Base-by-base conservation (phyloP, 208 protist genomes). In the Histomonas meleagridis region DNA sequence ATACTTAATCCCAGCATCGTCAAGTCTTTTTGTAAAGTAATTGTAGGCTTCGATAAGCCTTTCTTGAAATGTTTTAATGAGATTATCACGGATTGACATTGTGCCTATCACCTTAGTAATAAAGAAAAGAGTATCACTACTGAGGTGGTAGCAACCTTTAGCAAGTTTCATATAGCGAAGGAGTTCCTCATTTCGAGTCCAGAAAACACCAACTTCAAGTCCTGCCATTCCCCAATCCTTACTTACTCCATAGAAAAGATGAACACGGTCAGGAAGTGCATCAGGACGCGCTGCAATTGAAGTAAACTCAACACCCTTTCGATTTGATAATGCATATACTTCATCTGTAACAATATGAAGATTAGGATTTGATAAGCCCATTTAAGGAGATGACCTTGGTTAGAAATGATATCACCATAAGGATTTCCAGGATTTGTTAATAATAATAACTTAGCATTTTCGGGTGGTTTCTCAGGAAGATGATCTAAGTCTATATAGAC, bases 371-470 rank as follows among this genome's bases (percentile, higher is more conserved):
- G 43, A 28, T 51, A 86, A 10, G n/a, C 23, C 76, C 76, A 86
- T 49, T 86, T 43, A 7, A 86, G 43, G 23, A 86, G 14, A 18
- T 86, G n/a, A 16, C 32, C 40, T 51, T 18, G 40, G 16, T 86
- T 55, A 55, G 23, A 14, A 55, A 86, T 86, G 18, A 86, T 7
- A 32, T 86, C 76, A 18, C 76, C 76, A 40, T 57, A 55, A 38
- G 76, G 76, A 86, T 86, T 86, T 55, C 76, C 76, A 38, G 76
- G 76, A 35, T 86, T 86, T 55, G 76, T 86, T 28, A 86, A 46
- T 16, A 86, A 26, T 38, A 86, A 55, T 7, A 86, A 51, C 18
- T 43, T 51, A 5, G 76, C 76, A 43, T 86, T 86, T 35, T 86
- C 76, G 32, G 76, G 76, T 38, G 76, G 76, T 38, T 43, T 35